phyloP scores from a whole-genome alignment of 345 rosid species.

The Schrenkiella parvula region DNA sequence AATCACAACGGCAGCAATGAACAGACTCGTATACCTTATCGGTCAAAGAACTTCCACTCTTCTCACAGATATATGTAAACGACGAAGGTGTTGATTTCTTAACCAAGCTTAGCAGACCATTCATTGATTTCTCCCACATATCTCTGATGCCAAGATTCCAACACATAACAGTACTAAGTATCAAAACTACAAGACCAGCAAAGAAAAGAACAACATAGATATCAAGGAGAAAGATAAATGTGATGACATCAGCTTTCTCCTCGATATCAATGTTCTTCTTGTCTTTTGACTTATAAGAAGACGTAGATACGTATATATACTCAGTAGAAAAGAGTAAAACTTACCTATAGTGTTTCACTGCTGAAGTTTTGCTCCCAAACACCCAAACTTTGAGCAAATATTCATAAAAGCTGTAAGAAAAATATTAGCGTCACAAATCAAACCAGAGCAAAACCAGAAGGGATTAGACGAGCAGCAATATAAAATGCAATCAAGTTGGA shows the following conservation, averaged over 20 bases:
- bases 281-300: not conserved
- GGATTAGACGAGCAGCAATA: not conserved
- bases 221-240: no score
- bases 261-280: no score
- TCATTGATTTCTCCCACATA: slow-evolving; percentile 99
- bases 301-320: not conserved
- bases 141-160: slow-evolving; percentile 46
- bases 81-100: slow-evolving; percentile 80
- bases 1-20: not conserved
- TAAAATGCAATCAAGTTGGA: slow-evolving; percentile 1
- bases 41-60: slow-evolving; percentile 53
- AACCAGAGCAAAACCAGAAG: slow-evolving; percentile 13
- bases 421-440: slow-evolving; percentile 1
- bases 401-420: slow-evolving; percentile 82
- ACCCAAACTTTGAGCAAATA: slow-evolving; percentile 98
- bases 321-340: not conserved
- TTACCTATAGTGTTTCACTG: slow-evolving; percentile 70
- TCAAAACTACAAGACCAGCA: not conserved
- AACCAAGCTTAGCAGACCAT: slow-evolving; percentile 75
- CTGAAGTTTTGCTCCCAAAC: slow-evolving; percentile 80
- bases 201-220: not conserved
- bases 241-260: no score
- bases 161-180: not conserved
- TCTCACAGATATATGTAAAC: slow-evolving; percentile 88
- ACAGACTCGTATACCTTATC: slow-evolving; percentile 59